These are phyloP conservation scores for Huntiella savannae DNA, from an alignment of 2,329 filamentous ascomycete genomes.

Conservation along the genomic window DNA sequence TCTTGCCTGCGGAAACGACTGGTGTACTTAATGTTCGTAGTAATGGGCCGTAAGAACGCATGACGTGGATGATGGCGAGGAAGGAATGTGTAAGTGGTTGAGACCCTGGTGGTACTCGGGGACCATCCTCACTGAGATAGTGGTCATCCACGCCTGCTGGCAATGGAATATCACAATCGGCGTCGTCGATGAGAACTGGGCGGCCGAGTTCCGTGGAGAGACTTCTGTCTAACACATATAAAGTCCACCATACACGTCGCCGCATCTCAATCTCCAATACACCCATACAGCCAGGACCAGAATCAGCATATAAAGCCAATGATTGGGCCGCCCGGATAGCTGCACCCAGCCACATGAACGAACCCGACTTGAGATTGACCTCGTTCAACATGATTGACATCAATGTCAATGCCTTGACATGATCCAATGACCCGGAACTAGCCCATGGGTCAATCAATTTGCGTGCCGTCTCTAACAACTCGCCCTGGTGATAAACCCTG, in stretches of 20 bases:
- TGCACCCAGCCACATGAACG: constrained; percentile 69
- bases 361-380: constrained; percentile 67
- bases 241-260: constrained; percentile 78
- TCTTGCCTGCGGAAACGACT: constrained; percentile 43
- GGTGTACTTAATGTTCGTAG: constrained; percentile 50
- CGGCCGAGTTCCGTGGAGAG: constrained; percentile 64
- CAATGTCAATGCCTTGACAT: constrained; percentile 53
- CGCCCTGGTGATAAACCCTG: constrained; percentile 32
- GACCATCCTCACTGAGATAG: constrained; percentile 42
- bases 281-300: constrained; percentile 44
- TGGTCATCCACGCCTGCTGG: constrained; percentile 69
- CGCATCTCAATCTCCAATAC: constrained; percentile 66
- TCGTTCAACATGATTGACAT: constrained; percentile 67
- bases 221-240: constrained; percentile 74
- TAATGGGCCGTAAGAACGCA: constrained; percentile 57
- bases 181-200: constrained; percentile 67
- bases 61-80: constrained; percentile 62
- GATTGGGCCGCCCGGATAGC: constrained; percentile 69
- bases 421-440: constrained; percentile 56
- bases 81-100: constrained; percentile 49
- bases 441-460: constrained; percentile 62
- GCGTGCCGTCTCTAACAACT: constrained; percentile 53
- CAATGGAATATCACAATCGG: constrained; percentile 68
- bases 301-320: constrained; percentile 60
- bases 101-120: constrained; percentile 30